phyloP scores from a whole-genome alignment of 2,329 filamentous ascomycete species.

The Paecilomyces sp. region DNA sequence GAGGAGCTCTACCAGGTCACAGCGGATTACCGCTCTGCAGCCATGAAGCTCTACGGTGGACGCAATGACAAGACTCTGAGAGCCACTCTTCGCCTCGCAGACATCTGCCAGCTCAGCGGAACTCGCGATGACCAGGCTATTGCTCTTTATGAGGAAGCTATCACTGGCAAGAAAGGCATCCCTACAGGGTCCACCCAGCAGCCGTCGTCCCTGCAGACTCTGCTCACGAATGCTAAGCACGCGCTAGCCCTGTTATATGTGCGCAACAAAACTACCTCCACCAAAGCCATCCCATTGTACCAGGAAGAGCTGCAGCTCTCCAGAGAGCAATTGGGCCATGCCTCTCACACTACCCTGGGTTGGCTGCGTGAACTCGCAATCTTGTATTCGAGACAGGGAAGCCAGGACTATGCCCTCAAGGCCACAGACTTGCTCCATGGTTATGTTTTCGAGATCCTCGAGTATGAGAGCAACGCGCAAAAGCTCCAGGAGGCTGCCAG shows the following conservation, averaged over 20 bases:
- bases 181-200: slow-evolving; percentile 22
- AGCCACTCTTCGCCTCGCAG: slow-evolving; percentile 34
- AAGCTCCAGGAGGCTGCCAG: slow-evolving; percentile 40
- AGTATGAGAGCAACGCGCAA: slow-evolving; percentile 33
- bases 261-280: slow-evolving; percentile 29
- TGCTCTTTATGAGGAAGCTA: slow-evolving; percentile 40
- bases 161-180: slow-evolving; percentile 33
- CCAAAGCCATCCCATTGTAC: slow-evolving; percentile 32
- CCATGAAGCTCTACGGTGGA: slow-evolving; percentile 31
- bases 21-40: slow-evolving; percentile 42
- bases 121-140: slow-evolving; percentile 40
- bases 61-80: slow-evolving; percentile 29
- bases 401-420: slow-evolving; percentile 30
- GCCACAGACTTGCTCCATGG: slow-evolving; percentile 34
- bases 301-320: slow-evolving; percentile 38
- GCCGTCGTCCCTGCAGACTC: slow-evolving; percentile 16
- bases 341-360: slow-evolving; percentile 39
- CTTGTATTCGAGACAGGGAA: slow-evolving; percentile 33
- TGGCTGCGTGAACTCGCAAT: slow-evolving; percentile 39
- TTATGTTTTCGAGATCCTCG: slow-evolving; percentile 36
- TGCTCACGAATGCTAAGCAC: slow-evolving; percentile 42
- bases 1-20: slow-evolving; percentile 40
- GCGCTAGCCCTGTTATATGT: slow-evolving; percentile 44
- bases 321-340: slow-evolving; percentile 39
- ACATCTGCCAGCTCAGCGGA: slow-evolving; percentile 40